Evolutionary conservation across 305 asterid genomes (phyloP).

Genomic region (Solanum hybrid): DNA sequence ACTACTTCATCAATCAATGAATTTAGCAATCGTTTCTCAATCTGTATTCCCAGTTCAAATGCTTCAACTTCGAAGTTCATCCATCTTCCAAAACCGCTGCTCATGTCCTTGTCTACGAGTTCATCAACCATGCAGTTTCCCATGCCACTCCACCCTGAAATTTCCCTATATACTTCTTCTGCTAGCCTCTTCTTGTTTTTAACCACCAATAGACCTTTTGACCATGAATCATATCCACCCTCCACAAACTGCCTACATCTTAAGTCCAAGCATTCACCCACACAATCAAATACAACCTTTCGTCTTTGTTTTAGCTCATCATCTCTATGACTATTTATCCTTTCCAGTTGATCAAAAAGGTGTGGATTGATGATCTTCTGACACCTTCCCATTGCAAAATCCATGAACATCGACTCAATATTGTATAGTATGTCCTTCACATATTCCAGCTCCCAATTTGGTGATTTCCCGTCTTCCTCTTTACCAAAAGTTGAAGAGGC

Average conservation of each 20-base stretch:
- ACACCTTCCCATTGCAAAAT: constrained; percentile 47
- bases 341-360: constrained; percentile 47
- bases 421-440: constrained; percentile 54
- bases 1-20: constrained; percentile 67
- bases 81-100: constrained; percentile 65
- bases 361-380: constrained; percentile 33
- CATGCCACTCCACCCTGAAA: constrained; percentile 41
- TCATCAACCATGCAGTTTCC: constrained; percentile 58
- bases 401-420: constrained; percentile 46
- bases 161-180: constrained; percentile 55
- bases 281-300: constrained; percentile 58
- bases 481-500: constrained; percentile 36
- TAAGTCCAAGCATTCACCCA: constrained; percentile 51
- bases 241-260: constrained; percentile 36
- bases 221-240: constrained; percentile 53
- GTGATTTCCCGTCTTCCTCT: constrained; percentile 13
- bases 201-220: constrained; percentile 38
- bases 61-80: constrained; percentile 56
- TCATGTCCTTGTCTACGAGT: constrained; percentile 80
- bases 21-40: constrained; percentile 57
- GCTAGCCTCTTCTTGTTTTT: constrained; percentile 50
- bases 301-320: constrained; percentile 29
- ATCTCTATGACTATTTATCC: constrained; percentile 12
- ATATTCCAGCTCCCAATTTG: constrained; percentile 49
- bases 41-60: constrained; percentile 62